Evolutionary conservation across 2,329 filamentous ascomycete species (phyloP).

Genomic region (Lasiodiplodia hormozganensis): DNA sequence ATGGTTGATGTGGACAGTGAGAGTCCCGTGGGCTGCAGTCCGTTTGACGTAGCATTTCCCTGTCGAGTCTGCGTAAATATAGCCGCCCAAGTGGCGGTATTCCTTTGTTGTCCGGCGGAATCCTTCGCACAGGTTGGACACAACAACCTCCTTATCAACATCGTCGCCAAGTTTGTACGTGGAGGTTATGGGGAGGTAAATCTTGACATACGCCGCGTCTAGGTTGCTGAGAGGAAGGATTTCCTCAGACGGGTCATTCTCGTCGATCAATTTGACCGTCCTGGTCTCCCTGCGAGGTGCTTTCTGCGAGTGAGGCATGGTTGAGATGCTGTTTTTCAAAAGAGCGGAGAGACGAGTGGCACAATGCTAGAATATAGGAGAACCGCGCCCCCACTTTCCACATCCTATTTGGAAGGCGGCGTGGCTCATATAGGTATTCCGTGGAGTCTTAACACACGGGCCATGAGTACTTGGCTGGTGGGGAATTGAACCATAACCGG

Average conservation of each 20-base stretch:
- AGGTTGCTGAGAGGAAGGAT: conserved; percentile 10
- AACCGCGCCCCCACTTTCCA: too few relatives aligned
- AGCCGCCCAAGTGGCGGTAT: conserved; percentile 32
- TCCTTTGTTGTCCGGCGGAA: conserved; percentile 32
- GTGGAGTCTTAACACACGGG: too few relatives aligned
- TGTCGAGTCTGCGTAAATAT: conserved; percentile 30
- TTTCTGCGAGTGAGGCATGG: background rate
- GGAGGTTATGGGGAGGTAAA: background rate
- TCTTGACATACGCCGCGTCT: background rate
- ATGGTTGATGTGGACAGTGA: conserved; percentile 30
- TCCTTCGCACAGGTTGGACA: conserved; percentile 31
- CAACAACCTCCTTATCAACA: conserved; percentile 19
- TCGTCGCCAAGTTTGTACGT: conserved; percentile 35
- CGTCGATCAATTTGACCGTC: background rate
- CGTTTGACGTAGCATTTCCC: conserved; percentile 33
- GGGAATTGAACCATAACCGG: too few relatives aligned
- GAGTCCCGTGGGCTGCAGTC: conserved; percentile 29
- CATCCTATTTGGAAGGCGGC: too few relatives aligned
- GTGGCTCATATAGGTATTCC: too few relatives aligned
- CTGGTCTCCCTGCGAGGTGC: conserved; percentile 1
- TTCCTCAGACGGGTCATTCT: background rate
- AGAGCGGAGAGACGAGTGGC: too few relatives aligned
- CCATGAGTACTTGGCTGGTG: too few relatives aligned
- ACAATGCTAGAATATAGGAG: too few relatives aligned
- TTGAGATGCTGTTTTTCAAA: too few relatives aligned